phyloP scores from a whole-genome alignment of 2,329 filamentous ascomycete genomes.

The Dactylonectria estremocensis region DNA sequence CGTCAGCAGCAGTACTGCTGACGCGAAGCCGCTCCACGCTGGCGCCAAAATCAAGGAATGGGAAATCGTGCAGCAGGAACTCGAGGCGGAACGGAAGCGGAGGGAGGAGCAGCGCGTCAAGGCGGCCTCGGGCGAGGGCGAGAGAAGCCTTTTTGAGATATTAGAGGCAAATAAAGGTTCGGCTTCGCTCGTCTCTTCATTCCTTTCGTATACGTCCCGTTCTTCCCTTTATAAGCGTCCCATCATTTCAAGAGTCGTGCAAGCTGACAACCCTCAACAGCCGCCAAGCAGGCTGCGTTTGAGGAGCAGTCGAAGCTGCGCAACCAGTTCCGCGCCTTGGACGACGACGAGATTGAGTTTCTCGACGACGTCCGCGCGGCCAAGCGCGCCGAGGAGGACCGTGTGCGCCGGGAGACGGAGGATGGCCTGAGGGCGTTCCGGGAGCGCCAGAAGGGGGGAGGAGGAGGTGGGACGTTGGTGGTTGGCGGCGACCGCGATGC shows the following conservation, averaged over 20 bases:
- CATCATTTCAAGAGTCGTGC: neutral
- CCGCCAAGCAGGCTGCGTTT: slow-evolving; percentile 86
- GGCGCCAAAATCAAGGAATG: slow-evolving; percentile 64
- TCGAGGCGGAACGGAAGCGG: slow-evolving; percentile 72
- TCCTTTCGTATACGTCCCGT: no score
- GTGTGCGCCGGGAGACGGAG: slow-evolving; percentile 68
- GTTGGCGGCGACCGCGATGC: slow-evolving; percentile 40
- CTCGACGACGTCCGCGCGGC: slow-evolving; percentile 71
- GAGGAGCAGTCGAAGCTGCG: slow-evolving; percentile 80
- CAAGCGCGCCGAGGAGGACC: slow-evolving; percentile 68
- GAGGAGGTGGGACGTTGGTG: slow-evolving; percentile 36
- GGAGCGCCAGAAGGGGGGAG: slow-evolving; percentile 60
- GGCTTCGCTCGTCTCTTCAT: neutral
- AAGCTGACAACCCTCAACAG: slow-evolving; percentile 56
- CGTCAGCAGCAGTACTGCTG: slow-evolving; percentile 8
- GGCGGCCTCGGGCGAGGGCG: slow-evolving; percentile 58
- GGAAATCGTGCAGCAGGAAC: slow-evolving; percentile 75
- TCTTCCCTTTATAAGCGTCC: neutral
- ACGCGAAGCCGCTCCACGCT: slow-evolving; percentile 36
- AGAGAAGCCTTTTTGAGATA: slow-evolving; percentile 80
- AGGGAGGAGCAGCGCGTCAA: slow-evolving; percentile 66
- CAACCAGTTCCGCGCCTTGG: slow-evolving; percentile 84
- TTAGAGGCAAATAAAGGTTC: slow-evolving; percentile 88
- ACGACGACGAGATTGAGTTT: slow-evolving; percentile 86
- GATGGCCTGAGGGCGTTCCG: slow-evolving; percentile 71